Percentiles rank a stretch among this genome's conserved stretches.
phyloP scores from a whole-genome alignment of 1,284 basidiomycete species.

The Sporisorium iseilematis-ciliati region DNA sequence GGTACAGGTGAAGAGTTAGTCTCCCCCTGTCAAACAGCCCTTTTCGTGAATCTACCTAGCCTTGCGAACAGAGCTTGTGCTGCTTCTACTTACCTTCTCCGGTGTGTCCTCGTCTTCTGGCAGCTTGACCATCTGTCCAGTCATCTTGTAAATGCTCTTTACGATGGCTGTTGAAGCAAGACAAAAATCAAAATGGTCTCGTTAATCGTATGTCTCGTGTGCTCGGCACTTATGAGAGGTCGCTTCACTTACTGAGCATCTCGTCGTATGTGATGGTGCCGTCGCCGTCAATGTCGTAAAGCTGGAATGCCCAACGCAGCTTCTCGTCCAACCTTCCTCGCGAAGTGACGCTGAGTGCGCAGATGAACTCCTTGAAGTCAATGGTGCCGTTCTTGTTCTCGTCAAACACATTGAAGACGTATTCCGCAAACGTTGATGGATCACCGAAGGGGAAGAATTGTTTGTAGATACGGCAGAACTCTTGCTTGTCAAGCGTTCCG shows the following conservation, averaged over 20 bases:
- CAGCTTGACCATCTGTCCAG: slow-evolving; percentile 96
- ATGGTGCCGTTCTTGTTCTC: slow-evolving; percentile 69
- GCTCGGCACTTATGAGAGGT: no score
- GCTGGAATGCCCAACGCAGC: slow-evolving; percentile 99
- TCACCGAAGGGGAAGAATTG: slow-evolving; percentile 99
- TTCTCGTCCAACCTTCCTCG: slow-evolving; percentile 96
- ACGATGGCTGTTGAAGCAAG: slow-evolving; percentile 60
- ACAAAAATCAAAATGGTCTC: not conserved
- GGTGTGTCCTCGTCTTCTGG: slow-evolving; percentile 98
- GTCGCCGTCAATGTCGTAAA: slow-evolving; percentile 93
- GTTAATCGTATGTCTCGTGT: not conserved
- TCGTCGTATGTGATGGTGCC: slow-evolving; percentile 76
- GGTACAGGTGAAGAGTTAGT: not conserved
- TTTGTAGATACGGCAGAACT: slow-evolving; percentile 98
- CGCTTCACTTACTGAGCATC: slow-evolving; percentile 76
- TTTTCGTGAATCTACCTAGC: not conserved
- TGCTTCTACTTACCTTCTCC: slow-evolving; percentile 80
- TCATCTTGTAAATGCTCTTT: slow-evolving; percentile 69
- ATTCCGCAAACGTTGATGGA: slow-evolving; percentile 95
- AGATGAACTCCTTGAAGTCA: slow-evolving; percentile 86
- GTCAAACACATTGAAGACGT: slow-evolving; percentile 85
- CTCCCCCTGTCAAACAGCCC: not conserved
- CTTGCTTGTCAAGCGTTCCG: slow-evolving; percentile 93
- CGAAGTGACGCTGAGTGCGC: slow-evolving; percentile 93
- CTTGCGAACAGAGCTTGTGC: not conserved